These are phyloP conservation scores for Ceratobasidium theobromae DNA, from an alignment of 1,284 basidiomycete genomes.

Conservation along the genomic window DNA sequence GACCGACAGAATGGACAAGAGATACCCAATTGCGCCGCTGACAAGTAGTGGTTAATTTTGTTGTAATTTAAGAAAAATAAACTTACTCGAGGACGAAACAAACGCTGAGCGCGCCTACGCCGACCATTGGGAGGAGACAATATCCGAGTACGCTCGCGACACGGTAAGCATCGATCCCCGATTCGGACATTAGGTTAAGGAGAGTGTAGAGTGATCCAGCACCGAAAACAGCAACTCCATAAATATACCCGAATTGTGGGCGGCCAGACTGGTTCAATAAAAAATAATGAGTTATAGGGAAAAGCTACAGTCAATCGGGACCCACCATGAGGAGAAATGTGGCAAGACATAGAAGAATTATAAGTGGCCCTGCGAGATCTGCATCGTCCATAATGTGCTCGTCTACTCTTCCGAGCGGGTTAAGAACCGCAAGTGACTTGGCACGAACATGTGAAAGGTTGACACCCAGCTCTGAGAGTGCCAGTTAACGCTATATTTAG, in stretches of 20 bases:
- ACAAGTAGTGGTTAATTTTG: not conserved
- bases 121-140: conserved; percentile 95
- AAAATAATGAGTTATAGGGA: not conserved
- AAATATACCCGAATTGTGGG: conserved; percentile 98
- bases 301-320: conserved; percentile 38
- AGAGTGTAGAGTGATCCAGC: conserved; percentile 93
- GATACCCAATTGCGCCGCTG: conserved; percentile 76
- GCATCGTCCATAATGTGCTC: conserved; percentile 99
- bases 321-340: conserved; percentile 86
- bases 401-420: conserved; percentile 85
- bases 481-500: conserved; percentile 2
- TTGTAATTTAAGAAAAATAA: not conserved
- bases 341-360: conserved; percentile 94
- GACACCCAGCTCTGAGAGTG: conserved; percentile 83
- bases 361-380: conserved; percentile 93
- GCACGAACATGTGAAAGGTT: conserved; percentile 94
- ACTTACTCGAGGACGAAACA: conserved; percentile 86
- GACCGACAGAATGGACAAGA: conserved; percentile 78
- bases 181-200: conserved; percentile 96
- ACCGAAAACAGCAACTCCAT: conserved; percentile 94
- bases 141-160: conserved; percentile 96
- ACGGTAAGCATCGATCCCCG: conserved; percentile 94
- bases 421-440: conserved; percentile 94
- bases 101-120: conserved; percentile 89
- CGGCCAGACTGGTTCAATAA: conserved; percentile 77